phyloP scores from a whole-genome alignment of 2,329 filamentous ascomycete species.

The Colletotrichum somersetense region DNA sequence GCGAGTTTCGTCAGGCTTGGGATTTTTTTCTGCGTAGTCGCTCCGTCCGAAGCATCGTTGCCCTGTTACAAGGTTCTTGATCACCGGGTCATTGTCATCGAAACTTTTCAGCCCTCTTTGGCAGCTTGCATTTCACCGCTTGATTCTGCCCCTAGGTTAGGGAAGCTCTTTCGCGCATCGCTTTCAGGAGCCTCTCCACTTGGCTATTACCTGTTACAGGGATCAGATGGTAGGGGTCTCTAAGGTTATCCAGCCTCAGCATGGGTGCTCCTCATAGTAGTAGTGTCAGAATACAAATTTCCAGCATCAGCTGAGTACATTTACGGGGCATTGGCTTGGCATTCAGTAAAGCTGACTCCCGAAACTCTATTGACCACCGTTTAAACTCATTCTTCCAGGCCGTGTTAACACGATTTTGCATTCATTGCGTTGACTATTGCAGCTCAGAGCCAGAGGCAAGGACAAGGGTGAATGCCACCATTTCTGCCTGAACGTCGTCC shows the following conservation, averaged over 20 bases:
- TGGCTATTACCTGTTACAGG: neutral
- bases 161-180: neutral
- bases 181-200: neutral
- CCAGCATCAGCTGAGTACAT: neutral
- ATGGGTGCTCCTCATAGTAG: neutral
- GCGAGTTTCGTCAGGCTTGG: neutral
- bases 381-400: neutral
- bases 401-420: neutral
- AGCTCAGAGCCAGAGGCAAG: neutral
- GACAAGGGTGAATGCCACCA: neutral
- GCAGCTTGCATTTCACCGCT: neutral
- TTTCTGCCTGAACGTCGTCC: neutral
- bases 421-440: neutral
- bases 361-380: neutral
- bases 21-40: accelerated
- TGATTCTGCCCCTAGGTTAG: neutral
- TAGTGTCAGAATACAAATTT: neutral
- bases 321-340: neutral
- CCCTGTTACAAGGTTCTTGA: neutral
- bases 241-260: neutral
- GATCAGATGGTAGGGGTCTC: neutral
- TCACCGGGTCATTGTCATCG: neutral
- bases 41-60: neutral
- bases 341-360: neutral
- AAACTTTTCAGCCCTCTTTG: neutral